These are phyloP conservation scores for Alloteropsis semialata DNA, from an alignment of 176 grass and related monocot genomes.

Conservation along the genomic window DNA sequence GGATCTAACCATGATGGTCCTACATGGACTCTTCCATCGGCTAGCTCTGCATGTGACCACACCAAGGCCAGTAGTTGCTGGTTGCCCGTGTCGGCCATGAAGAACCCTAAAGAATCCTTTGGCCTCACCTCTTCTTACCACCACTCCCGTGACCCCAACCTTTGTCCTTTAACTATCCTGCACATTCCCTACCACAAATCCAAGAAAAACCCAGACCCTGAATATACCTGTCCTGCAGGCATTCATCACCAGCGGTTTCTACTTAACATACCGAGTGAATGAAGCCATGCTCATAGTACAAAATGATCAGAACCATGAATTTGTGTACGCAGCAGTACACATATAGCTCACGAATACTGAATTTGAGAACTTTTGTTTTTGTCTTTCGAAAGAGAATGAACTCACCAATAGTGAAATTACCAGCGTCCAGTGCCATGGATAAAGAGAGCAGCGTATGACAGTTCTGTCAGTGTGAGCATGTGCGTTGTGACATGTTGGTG, in stretches of 20 bases:
- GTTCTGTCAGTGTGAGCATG: background rate
- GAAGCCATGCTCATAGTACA: background rate
- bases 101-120: slow-evolving; percentile 33
- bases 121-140: slow-evolving; percentile 31
- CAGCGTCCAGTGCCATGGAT: background rate
- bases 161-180: slow-evolving; percentile 52
- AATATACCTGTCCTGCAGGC: background rate
- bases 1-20: slow-evolving; percentile 25
- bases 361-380: background rate
- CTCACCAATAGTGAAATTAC: background rate
- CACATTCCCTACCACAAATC: slow-evolving; percentile 19
- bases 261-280: background rate
- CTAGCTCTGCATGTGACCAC: slow-evolving; percentile 60
- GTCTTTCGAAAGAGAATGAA: background rate
- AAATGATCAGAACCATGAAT: background rate
- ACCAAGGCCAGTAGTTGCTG: slow-evolving; percentile 4
- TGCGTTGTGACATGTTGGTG: background rate
- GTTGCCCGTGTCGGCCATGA: slow-evolving; percentile 53
- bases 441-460: background rate
- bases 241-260: slow-evolving; percentile 38
- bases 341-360: background rate
- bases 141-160: slow-evolving; percentile 66
- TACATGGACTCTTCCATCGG: background rate
- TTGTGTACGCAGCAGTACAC: background rate
- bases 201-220: background rate